These are phyloP conservation scores for Pichia nakasei DNA, from an alignment of 805 yeast genomes.

Conservation along the genomic window DNA sequence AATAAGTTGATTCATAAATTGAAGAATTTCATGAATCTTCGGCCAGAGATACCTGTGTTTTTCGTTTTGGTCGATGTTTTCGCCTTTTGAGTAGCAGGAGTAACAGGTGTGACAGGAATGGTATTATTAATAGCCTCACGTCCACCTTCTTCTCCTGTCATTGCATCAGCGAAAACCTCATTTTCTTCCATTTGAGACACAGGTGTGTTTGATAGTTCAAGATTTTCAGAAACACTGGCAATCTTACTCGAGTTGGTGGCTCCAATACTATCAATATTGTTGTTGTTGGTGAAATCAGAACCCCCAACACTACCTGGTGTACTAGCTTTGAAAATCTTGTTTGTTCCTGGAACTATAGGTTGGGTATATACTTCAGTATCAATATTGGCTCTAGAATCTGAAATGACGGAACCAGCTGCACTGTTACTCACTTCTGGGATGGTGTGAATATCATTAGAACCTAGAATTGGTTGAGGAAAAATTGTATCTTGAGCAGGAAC, in stretches of 20 bases:
- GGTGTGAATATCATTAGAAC: not conserved
- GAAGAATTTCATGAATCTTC: constrained; percentile 22
- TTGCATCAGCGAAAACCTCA: not conserved
- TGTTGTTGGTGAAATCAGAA: not conserved
- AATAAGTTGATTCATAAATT: constrained; percentile 16
- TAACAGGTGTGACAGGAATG: not conserved
- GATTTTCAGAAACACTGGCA: not conserved
- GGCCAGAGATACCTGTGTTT: constrained; percentile 6
- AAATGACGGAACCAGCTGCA: not conserved
- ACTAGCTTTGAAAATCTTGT: not conserved
- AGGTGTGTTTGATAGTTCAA: not conserved
- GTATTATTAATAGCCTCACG: not conserved
- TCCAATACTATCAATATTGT: not conserved
- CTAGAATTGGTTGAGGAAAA: not conserved
- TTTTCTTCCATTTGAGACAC: not conserved
- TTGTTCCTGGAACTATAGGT: not conserved
- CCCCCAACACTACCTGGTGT: not conserved
- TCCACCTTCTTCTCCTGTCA: not conserved
- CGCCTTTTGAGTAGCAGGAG: not conserved
- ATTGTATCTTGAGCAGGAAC: not conserved
- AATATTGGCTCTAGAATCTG: not conserved
- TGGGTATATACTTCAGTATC: not conserved
- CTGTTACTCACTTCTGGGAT: not conserved
- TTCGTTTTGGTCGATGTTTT: not conserved
- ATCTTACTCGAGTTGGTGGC: not conserved